These are phyloP conservation scores for Sporopachydermia cereana DNA, from an alignment of 1,139 yeast species.

Conservation along the genomic window DNA sequence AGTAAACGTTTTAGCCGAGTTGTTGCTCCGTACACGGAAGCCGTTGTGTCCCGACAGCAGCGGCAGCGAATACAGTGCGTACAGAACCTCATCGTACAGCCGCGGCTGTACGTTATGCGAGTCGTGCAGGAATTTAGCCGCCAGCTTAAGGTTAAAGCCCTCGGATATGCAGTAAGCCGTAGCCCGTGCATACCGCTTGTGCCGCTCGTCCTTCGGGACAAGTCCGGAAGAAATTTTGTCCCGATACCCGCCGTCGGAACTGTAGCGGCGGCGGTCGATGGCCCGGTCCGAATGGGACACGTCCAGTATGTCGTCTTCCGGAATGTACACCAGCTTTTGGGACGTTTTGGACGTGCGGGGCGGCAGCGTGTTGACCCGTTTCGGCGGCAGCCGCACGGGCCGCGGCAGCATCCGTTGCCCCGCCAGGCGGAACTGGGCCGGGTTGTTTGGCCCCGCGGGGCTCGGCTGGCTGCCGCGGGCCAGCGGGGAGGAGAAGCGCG, in stretches of 20 bases:
- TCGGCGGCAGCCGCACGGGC: constrained; percentile 32
- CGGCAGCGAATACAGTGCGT: constrained; percentile 84
- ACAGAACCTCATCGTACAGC: constrained; percentile 79
- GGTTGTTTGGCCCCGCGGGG: constrained; percentile 4
- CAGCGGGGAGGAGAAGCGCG: constrained; percentile 7
- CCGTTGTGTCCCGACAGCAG: constrained; percentile 82
- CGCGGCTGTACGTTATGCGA: constrained; percentile 80
- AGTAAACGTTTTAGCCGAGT: constrained; percentile 48
- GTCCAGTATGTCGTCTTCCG: constrained; percentile 41
- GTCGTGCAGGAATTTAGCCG: constrained; percentile 50
- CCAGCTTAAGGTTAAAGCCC: constrained; percentile 53
- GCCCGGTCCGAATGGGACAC: constrained; percentile 15
- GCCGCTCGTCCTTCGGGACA: constrained; percentile 55
- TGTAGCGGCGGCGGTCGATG: neutral
- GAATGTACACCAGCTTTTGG: constrained; percentile 76
- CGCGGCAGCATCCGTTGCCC: constrained; percentile 8
- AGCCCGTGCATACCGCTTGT: constrained; percentile 64
- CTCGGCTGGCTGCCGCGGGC: constrained; percentile 5
- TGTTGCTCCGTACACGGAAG: constrained; percentile 69
- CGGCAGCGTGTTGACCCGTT: constrained; percentile 58
- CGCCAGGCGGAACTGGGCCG: neutral
- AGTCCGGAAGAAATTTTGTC: constrained; percentile 49
- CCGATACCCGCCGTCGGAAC: neutral
- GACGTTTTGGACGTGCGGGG: constrained; percentile 80
- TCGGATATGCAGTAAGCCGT: constrained; percentile 88